phyloP scores from a whole-genome alignment of 768 basidiomycete genomes.

The Lactifluus piperatus region DNA sequence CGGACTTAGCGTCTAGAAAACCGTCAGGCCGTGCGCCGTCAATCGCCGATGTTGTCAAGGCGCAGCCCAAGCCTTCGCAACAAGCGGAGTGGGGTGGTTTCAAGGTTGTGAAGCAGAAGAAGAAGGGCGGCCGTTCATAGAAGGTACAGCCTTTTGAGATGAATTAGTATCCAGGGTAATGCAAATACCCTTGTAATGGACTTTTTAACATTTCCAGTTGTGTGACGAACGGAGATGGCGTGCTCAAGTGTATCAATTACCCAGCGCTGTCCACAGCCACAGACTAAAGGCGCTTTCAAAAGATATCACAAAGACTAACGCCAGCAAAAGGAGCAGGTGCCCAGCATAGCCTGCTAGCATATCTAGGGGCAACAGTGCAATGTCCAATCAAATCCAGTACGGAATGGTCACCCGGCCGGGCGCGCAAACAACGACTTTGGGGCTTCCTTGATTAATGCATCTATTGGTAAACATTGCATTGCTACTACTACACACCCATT shows the following conservation, averaged over 20 bases:
- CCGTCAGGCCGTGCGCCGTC: conserved; percentile 48
- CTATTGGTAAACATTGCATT: too few species aligned
- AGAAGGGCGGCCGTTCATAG: conserved; percentile 63
- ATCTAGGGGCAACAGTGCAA: too few species aligned
- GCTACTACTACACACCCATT: too few species aligned
- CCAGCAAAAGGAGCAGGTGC: too few species aligned
- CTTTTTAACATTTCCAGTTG: not conserved
- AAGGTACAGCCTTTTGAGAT: not conserved
- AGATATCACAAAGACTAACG: too few species aligned
- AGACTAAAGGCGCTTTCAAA: too few species aligned
- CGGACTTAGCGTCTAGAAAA: conserved; percentile 57
- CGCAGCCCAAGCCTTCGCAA: conserved; percentile 63
- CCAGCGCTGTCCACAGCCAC: not conserved
- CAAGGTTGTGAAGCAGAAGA: conserved; percentile 95
- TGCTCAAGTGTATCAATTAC: not conserved
- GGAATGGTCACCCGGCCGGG: too few species aligned
- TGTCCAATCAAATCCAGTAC: not conserved
- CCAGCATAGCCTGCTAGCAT: too few species aligned
- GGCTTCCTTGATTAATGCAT: not conserved
- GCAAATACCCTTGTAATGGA: conserved; percentile 6
- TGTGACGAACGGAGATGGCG: not conserved
- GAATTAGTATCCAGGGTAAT: not conserved
- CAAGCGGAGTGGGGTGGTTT: conserved; percentile 80
- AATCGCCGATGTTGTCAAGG: conserved; percentile 86
- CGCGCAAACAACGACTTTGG: not conserved